A percentile compares a stretch with the other conserved stretches of the same genome.
These are phyloP conservation scores for Zygosaccharomyces pseudobailii DNA, from an alignment of 1,139 yeast species.

Conservation along the genomic window DNA sequence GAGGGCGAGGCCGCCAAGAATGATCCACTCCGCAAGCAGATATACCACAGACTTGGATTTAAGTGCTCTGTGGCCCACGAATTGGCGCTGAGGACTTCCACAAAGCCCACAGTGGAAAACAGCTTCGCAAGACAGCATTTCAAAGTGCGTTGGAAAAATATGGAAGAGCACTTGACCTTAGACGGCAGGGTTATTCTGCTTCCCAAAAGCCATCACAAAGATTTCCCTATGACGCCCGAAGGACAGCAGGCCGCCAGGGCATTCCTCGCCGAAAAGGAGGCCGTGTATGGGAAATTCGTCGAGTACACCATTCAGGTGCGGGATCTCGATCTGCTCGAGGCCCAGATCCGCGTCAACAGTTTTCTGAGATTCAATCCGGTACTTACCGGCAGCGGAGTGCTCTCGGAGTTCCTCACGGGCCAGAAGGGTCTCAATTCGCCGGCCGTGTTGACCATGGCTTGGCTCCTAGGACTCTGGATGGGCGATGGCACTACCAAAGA, in stretches of 20 bases:
- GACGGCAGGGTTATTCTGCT: slow-evolving; percentile 22
- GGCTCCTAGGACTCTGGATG: slow-evolving; percentile 33
- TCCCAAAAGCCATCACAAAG: slow-evolving; percentile 25
- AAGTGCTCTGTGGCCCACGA: slow-evolving; percentile 37
- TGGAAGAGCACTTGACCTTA: slow-evolving; percentile 18
- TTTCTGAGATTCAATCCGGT: slow-evolving; percentile 37
- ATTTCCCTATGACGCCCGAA: slow-evolving; percentile 22
- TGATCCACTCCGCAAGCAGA: slow-evolving; percentile 17
- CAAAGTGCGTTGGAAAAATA: slow-evolving; percentile 19
- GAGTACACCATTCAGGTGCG: slow-evolving; percentile 38
- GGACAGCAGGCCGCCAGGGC: slow-evolving; percentile 17
- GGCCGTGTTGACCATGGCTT: slow-evolving; percentile 31
- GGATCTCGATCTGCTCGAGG: slow-evolving; percentile 30
- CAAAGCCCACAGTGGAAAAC: slow-evolving; percentile 21
- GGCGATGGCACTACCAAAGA: slow-evolving; percentile 28
- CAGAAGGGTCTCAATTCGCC: slow-evolving; percentile 20
- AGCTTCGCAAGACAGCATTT: slow-evolving; percentile 16
- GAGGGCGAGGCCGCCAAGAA: slow-evolving; percentile 18
- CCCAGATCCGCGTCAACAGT: slow-evolving; percentile 30
- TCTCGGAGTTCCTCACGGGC: slow-evolving; percentile 24
- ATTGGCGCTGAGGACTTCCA: slow-evolving; percentile 32
- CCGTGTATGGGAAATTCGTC: slow-evolving; percentile 21
- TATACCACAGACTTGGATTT: slow-evolving; percentile 29
- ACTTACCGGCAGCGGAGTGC: slow-evolving; percentile 30
- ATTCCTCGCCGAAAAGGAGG: slow-evolving; percentile 15